Percentiles rank a stretch among this genome's conserved stretches.
phyloP scores from a whole-genome alignment of 129 eudicot species.

The Flaveria bidentis region DNA sequence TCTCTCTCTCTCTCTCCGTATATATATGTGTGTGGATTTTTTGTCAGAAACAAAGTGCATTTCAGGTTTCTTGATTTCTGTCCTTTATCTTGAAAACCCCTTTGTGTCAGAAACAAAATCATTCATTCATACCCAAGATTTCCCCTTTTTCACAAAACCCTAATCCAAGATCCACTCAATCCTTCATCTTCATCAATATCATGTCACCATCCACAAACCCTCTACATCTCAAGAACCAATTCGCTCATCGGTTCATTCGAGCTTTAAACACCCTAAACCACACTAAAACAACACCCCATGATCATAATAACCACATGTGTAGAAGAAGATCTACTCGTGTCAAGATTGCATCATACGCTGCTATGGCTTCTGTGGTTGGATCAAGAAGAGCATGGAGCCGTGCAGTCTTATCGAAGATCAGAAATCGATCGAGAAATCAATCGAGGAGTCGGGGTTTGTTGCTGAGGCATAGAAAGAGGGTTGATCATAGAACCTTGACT shows the following conservation, averaged over 20 bases:
- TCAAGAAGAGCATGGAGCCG: slow-evolving; percentile 75
- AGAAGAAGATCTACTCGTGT: slow-evolving; percentile 36
- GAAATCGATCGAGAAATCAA: slow-evolving; percentile 38
- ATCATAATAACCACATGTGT: not conserved
- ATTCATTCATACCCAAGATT: slow-evolving; percentile 24
- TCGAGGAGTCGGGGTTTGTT: not conserved
- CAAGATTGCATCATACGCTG: slow-evolving; percentile 58
- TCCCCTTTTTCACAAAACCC: slow-evolving; percentile 31
- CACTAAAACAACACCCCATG: slow-evolving; percentile 9
- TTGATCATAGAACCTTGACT: not conserved
- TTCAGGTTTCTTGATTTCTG: slow-evolving; percentile 40
- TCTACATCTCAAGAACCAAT: slow-evolving; percentile 47
- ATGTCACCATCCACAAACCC: slow-evolving; percentile 44
- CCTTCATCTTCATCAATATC: not conserved
- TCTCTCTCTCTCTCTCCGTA: not conserved
- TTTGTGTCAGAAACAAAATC: slow-evolving; percentile 57
- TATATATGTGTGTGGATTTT: slow-evolving; percentile 21
- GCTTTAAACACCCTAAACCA: slow-evolving; percentile 45
- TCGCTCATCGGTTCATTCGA: slow-evolving; percentile 52
- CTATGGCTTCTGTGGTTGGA: slow-evolving; percentile 76
- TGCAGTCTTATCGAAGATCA: slow-evolving; percentile 53
- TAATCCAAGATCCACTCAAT: slow-evolving; percentile 27
- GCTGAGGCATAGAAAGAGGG: slow-evolving; percentile 11
- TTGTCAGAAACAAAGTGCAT: slow-evolving; percentile 45
- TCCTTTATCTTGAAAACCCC: slow-evolving; percentile 45